Evolutionary conservation across 2,329 filamentous ascomycete genomes (phyloP), one percentile per base, ranked within the genome.

Genomic region (Neonectria coccinea): DNA sequence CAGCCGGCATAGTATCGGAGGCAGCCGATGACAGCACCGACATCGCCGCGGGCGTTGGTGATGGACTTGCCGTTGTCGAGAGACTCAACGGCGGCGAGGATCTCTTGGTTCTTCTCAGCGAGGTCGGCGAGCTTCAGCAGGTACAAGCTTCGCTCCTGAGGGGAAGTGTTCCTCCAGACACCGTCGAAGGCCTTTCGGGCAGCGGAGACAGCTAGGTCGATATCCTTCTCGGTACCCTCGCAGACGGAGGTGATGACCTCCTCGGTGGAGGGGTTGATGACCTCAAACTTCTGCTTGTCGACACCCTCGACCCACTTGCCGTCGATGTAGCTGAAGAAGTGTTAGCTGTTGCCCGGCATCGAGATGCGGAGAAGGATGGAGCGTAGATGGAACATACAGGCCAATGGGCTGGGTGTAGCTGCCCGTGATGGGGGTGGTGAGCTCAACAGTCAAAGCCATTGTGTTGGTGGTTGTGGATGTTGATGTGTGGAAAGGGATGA

Each of bases 211-310:
- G 94, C 94, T 65, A 94, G 82, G 79, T 90, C 88, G 79, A 90
- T 84, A 82, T 96, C 93, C 85, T 97, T 94, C 85, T 97, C 93
- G 70, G 91, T 92, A 77, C 91, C 94, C 83, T 97, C 94, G 78
- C 88, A 84, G 73, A 97, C 92, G 59, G 89, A 90, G 85, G 85
- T 88, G 84, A 97, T 97, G 76, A 93, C 88, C 81, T 94, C 89
- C 81, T 97, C 94, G 70, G 88, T 93, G 69, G 91, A 77, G 65
- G 94, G 94, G 87, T 97, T 97, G 86, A 96, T 91, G 80, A 94
- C 92, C 82, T 97, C 93, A 77, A 97, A 96, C 72, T 91, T 94
- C 87, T 93, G 91, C 83, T 94, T 94, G 74, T 97, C 92, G 68
- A 91, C 89, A 78, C 89, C 86, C 75, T 81, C 79, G 70, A 97